These are phyloP conservation scores for Cladosporium oxysporum DNA, from an alignment of 2,329 filamentous ascomycete genomes.

Conservation along the genomic window DNA sequence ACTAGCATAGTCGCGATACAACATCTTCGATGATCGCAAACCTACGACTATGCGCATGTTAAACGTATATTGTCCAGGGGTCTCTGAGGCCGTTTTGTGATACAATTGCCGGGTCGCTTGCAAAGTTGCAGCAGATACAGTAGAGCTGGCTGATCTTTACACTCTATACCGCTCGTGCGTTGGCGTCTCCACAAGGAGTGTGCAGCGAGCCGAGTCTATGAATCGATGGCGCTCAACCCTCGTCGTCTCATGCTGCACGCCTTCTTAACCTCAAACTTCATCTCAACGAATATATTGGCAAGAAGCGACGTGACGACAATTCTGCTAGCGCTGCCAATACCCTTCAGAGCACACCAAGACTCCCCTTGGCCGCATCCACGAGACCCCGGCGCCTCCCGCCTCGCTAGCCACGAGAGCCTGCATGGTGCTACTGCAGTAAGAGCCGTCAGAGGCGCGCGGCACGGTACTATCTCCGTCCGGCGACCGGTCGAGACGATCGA, in stretches of 20 bases:
- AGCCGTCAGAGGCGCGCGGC: slow-evolving; percentile 16
- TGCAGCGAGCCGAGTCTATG: slow-evolving; percentile 4
- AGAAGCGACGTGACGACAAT: background rate
- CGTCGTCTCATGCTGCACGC: background rate
- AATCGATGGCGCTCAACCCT: slow-evolving; percentile 9
- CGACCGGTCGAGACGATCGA: slow-evolving; percentile 6
- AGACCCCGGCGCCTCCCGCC: slow-evolving; percentile 16
- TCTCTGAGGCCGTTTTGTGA: background rate
- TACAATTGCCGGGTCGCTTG: background rate
- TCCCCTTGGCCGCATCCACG: slow-evolving; percentile 7
- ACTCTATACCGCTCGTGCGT: slow-evolving; percentile 4
- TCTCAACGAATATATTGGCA: slow-evolving; percentile 9
- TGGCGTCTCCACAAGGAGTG: background rate
- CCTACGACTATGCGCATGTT: background rate
- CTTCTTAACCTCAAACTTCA: slow-evolving; percentile 8
- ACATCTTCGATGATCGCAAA: slow-evolving; percentile 4
- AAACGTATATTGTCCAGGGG: background rate
- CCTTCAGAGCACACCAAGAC: slow-evolving; percentile 5
- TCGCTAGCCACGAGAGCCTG: slow-evolving; percentile 14
- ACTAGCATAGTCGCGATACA: background rate
- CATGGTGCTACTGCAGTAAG: slow-evolving; percentile 16
- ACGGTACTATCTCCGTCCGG: slow-evolving; percentile 12
- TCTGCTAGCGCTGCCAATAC: slow-evolving; percentile 15
- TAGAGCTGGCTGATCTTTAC: background rate
- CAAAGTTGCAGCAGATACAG: background rate